Base-by-base conservation (phyloP, 1,284 basidiomycete genomes). In the Prillingera fragicola region DNA sequence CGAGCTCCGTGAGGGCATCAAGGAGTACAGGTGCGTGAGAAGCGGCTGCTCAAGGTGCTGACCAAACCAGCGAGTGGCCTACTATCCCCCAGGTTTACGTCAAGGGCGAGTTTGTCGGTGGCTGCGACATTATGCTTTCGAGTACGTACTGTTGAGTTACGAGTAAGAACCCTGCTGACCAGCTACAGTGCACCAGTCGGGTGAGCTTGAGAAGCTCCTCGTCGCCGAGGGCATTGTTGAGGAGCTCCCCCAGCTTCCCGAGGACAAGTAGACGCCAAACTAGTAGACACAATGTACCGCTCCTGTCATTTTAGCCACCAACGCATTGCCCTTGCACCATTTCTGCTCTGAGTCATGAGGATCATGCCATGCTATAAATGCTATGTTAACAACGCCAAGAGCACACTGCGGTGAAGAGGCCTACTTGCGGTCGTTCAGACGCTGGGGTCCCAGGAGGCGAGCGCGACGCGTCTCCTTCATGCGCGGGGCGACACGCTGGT, bases 51-150 rank as follows among this genome's bases (percentile, higher is more conserved):
- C 9, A 8, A 26, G 22, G 4, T 21, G 40, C 56, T 59, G 42
- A 59, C 28, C n/a, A 26, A 29, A 23, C 8, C 61, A 94, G 89
- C 35, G 87, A 92, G 62, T 98, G 94, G 94, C 94, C 94, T 14
- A 98, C 94, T 15, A 85, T 98, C 55, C 95, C 95, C 10, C 94
- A 98, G 70, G 73, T 98, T 8, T 98, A 95, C 65, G 78, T 97
- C 31, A 83, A 87, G 46, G 91, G 92, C 21, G 91, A 96, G 67
- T 98, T 98, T 62, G 78, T 97, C 23, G 94, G 94, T 36, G 94
- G 94, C 37, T 96, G 91, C 69, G 94, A 98, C 72, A 96, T 97
- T 60, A 74, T 97, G 41, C 71, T 97, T 23, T 81, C 81, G 56
- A 96, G 90, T 92, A 64, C 74, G 89, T 82, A 18, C 43, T 12